Percentiles rank a stretch among this genome's conserved stretches.
Evolutionary conservation across 805 yeast genomes (phyloP).

Genomic region (Dipodascus albidus): DNA sequence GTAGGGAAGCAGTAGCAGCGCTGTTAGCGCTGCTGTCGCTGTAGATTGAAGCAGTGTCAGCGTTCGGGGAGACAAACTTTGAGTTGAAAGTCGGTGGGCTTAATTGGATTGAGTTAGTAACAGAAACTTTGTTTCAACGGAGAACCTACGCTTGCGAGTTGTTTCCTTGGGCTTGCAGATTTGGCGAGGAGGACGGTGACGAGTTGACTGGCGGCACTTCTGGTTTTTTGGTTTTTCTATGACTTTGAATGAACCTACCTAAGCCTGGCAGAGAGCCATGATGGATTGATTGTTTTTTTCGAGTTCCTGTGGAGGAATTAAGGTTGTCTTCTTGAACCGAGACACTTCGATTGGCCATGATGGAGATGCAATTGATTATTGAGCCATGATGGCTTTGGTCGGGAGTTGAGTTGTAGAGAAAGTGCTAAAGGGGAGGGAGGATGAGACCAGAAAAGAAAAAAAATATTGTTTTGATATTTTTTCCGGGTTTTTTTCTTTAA

Average conservation of each 20-base stretch:
- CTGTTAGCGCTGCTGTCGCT: not conserved
- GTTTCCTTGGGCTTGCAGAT: not conserved
- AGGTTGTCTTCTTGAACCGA: not conserved
- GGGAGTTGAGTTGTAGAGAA: not conserved
- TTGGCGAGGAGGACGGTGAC: not conserved
- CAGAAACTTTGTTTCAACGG: not conserved
- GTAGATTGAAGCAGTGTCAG: slow-evolving; percentile 1
- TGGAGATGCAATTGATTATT: not conserved
- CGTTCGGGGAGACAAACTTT: slow-evolving; percentile 1
- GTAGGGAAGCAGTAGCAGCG: not conserved
- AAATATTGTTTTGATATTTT: not conserved
- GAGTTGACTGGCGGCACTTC: not conserved
- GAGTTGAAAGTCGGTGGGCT: not conserved
- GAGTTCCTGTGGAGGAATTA: not conserved
- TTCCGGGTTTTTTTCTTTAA: not conserved
- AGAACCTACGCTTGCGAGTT: not conserved
- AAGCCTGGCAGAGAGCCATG: not conserved
- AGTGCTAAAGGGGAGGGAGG: not conserved
- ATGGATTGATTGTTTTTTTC: not conserved
- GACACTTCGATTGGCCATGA: not conserved
- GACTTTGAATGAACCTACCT: not conserved
- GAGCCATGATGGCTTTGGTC: not conserved
- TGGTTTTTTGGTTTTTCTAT: not conserved
- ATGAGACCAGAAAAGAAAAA: not conserved
- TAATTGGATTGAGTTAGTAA: not conserved